phyloP scores from a whole-genome alignment of 495 filamentous ascomycete genomes.

The Penicillium samsonianum region DNA sequence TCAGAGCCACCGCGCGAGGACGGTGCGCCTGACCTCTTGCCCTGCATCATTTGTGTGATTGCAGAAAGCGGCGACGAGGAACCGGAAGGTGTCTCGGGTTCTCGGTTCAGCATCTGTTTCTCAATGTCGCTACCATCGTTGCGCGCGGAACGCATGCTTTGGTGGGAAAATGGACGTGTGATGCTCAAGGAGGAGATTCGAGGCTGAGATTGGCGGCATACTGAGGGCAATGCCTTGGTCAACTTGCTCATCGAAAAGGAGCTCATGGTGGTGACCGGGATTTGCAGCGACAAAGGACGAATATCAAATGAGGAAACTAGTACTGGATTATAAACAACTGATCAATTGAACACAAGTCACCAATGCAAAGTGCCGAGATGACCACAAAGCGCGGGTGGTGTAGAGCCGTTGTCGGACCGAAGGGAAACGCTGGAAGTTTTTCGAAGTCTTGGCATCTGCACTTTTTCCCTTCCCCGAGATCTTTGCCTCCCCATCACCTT shows the following conservation, averaged over 20 bases:
- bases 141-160: conserved; percentile 7
- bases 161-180: conserved; percentile 30
- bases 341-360: conserved; percentile 3
- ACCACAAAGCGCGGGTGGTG: conserved; percentile 11
- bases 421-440: conserved; percentile 49
- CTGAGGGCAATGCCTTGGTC: conserved; percentile 37
- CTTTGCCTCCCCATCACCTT: conserved; percentile 29
- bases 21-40: conserved; percentile 16
- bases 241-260: conserved; percentile 37
- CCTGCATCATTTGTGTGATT: conserved; percentile 40
- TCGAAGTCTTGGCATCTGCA: conserved; percentile 47
- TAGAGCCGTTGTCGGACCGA: conserved; percentile 36
- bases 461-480: conserved; percentile 43
- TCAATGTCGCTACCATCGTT: conserved; percentile 31
- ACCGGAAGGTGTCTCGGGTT: conserved; percentile 15
- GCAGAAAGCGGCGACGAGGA: conserved; percentile 33
- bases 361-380: conserved; percentile 3
- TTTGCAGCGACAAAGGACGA: conserved; percentile 9
- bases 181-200: conserved; percentile 18
- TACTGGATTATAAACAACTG: background rate
- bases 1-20: conserved; percentile 27
- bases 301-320: background rate
- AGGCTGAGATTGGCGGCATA: conserved; percentile 36
- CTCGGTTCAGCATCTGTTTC: conserved; percentile 34
- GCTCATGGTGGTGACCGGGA: conserved; percentile 34